Evolutionary conservation across 139 green algal species (phyloP).

Genomic region (Edaphochlamys debaryana): DNA sequence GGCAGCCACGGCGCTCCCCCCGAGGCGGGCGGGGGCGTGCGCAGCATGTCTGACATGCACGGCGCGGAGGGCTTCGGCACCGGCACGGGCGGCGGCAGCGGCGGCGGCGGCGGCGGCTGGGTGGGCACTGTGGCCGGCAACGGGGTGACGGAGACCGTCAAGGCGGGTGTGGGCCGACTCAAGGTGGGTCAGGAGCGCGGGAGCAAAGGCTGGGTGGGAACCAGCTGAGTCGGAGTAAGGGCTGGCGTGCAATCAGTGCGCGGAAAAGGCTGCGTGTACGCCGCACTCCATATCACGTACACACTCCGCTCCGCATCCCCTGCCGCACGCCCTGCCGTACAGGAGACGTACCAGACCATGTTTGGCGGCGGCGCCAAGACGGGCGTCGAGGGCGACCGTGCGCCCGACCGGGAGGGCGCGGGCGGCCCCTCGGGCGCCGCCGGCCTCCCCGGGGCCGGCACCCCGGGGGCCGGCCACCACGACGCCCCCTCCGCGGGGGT

Average conservation of each 20-base stretch:
- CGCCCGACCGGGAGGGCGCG: not conserved
- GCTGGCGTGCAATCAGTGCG: not conserved
- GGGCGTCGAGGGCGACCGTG: not conserved
- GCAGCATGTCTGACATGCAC: not conserved
- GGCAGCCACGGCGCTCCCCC: not conserved
- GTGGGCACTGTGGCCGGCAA: not conserved
- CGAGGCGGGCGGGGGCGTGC: constrained; percentile 7
- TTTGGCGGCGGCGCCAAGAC: not conserved
- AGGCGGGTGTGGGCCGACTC: constrained; percentile 23
- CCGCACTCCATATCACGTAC: not conserved
- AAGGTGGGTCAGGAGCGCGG: not conserved
- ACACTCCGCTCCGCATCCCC: not conserved
- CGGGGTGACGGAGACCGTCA: constrained; percentile 18
- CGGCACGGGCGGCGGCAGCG: not conserved
- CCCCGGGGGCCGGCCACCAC: not conserved
- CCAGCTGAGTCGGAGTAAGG: not conserved
- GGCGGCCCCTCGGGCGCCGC: not conserved
- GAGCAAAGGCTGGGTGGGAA: not conserved
- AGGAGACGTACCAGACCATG: constrained; percentile 26
- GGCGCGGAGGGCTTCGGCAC: not conserved
- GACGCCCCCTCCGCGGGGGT: too few species aligned
- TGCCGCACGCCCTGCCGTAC: not conserved
- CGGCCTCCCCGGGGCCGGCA: not conserved
- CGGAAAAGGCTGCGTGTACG: not conserved
- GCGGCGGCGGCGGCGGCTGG: not conserved